Evolutionary conservation across 495 filamentous ascomycete genomes (phyloP).

Genomic region (Penicilliopsis zonata): DNA sequence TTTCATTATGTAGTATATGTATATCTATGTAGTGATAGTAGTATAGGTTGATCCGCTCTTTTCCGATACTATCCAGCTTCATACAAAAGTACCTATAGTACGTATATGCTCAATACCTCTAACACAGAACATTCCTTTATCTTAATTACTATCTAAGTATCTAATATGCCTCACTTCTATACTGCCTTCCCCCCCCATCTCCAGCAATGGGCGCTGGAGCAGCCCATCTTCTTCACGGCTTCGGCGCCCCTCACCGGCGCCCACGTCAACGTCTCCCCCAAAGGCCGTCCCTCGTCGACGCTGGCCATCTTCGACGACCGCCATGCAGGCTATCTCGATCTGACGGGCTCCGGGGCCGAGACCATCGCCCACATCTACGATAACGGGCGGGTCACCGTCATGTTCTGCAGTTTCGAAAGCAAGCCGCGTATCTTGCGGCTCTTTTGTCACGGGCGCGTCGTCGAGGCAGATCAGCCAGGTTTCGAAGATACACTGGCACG

Average conservation of each 20-base stretch:
- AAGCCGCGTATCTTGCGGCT: constrained; percentile 55
- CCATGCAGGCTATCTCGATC: constrained; percentile 57
- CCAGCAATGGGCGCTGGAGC: constrained; percentile 43
- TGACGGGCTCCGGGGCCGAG: constrained; percentile 58
- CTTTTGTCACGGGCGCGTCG: constrained; percentile 54
- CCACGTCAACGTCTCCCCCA: constrained; percentile 61
- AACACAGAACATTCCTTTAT: too few relatives aligned
- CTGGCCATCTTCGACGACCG: constrained; percentile 48
- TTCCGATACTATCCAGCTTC: too few relatives aligned
- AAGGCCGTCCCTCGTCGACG: constrained; percentile 41
- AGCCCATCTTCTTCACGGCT: constrained; percentile 57
- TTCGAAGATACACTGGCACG: constrained; percentile 10
- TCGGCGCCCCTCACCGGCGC: constrained; percentile 48
- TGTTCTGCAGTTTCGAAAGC: constrained; percentile 57
- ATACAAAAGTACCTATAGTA: too few relatives aligned
- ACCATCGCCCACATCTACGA: constrained; percentile 65
- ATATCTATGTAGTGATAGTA: too few relatives aligned
- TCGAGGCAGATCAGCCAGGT: constrained; percentile 39
- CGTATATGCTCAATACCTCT: too few relatives aligned
- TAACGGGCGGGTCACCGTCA: constrained; percentile 59
- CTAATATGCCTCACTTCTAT: constrained; percentile 50
- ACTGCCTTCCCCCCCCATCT: constrained; percentile 44
- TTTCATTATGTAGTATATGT: too few relatives aligned
- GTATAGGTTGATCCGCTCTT: too few relatives aligned
- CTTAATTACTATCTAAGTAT: not conserved